A percentile compares a stretch with the other conserved stretches of the same genome.
Conservation (phyloP, 1,284 basidiomycete species). For the Sanghuangporus baumii region DNA sequence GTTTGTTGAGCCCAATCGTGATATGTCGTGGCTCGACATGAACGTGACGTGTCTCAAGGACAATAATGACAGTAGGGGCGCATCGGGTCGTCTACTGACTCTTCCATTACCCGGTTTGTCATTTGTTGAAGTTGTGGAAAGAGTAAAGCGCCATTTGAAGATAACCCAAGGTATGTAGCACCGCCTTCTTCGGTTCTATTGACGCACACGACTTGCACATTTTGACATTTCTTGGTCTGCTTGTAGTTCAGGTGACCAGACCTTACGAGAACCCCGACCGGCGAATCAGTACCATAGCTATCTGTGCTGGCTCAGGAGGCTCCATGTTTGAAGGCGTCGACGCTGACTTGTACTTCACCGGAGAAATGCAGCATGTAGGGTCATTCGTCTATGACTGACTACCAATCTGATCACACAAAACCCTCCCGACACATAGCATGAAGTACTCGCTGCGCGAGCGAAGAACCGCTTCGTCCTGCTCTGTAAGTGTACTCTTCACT, state of each 20-base stretch:
- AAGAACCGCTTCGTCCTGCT: conserved; percentile 72
- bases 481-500: conserved; percentile 42
- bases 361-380: conserved; percentile 86
- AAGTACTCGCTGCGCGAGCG: conserved; percentile 74
- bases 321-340: conserved; percentile 63
- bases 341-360: conserved; percentile 84
- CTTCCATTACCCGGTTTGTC: conserved; percentile 45
- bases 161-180: conserved; percentile 54
- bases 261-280: conserved; percentile 30
- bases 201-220: background rate
- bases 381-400: conserved; percentile 6
- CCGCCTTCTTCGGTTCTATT: background rate
- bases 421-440: conserved; percentile 49
- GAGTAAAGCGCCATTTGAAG: conserved; percentile 66
- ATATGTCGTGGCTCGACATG: background rate
- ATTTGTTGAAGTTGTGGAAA: conserved; percentile 54
- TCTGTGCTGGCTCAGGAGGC: conserved; percentile 83
- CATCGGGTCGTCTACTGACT: conserved; percentile 63
- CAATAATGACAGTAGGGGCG: conserved; percentile 35
- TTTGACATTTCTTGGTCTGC: background rate
- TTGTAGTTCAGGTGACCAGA: conserved; percentile 71
- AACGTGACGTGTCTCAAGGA: conserved; percentile 18
- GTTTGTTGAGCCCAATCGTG: conserved; percentile 20
- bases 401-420: background rate
- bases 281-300: conserved; percentile 54